Evolutionary conservation across 1,284 basidiomycete genomes (phyloP), one percentile per base, ranked within the genome.

Genomic region (Ganoderma leucocontextum): DNA sequence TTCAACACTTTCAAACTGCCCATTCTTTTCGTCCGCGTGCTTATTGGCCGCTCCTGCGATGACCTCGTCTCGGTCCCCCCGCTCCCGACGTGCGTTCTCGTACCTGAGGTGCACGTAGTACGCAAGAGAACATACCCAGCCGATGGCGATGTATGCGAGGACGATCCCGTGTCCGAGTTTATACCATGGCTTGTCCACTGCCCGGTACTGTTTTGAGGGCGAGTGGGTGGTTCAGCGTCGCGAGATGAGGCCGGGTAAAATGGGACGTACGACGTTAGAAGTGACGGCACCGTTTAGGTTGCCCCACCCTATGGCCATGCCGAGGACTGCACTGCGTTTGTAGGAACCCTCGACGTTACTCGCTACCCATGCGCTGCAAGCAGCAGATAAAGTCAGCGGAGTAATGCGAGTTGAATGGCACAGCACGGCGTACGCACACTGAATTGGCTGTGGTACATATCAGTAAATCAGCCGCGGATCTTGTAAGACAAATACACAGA

Each of bases 291-390:
- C 90, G 74, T 91, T 91, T 42, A 91, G 79, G 74, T 91, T 91
- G 19, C 89, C 90, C 74, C 89, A 87, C 65, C 87, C 85, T 65
- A 92, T 91, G 6, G 88, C 85, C 89, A 92, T 90, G 0, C 84
- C 92, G 33, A 93, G 81, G 0, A 90, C 86, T 1, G 92, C 91
- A 71, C 89, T 90, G 29, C 92, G 89, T 74, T 93, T 93, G 79
- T 93, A 94, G 0, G 87, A 85, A 8, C 92, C 84, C 74, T 89
- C 87, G 42, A 84, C 80, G 64, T 87, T 87, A 62, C 81, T 79
- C 13, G 85, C 83, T 2, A 86, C 82, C 82, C 86, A 87, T 29
- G 88, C 85, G 19, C 85, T 81, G 68, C 22, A 58, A 49, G 25
- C 1, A 2, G 2, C 33, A n/a, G 22, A 49, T 8, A 8, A 6